Conservation (phyloP, 192 early-diverging fungal species). For the Entophlyctis helioformis region DNA sequence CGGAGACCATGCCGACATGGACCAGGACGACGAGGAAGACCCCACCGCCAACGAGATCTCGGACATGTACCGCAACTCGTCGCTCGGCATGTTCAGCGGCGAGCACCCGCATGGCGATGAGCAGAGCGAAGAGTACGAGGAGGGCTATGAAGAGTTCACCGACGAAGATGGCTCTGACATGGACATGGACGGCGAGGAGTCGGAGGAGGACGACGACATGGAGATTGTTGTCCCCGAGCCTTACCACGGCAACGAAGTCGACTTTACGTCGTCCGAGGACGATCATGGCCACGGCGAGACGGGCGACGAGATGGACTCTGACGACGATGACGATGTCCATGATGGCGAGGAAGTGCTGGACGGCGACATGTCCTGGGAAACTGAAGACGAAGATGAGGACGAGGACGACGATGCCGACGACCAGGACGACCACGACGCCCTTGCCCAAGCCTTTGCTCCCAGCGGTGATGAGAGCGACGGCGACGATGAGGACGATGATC, state of each 20-base stretch:
- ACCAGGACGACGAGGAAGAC: constrained; percentile 41
- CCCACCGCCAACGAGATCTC: constrained; percentile 55
- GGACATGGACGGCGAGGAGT: not conserved
- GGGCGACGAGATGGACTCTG: constrained; percentile 25
- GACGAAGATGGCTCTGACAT: constrained; percentile 39
- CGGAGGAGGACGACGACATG: constrained; percentile 45
- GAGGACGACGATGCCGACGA: constrained; percentile 25
- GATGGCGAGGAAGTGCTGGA: constrained; percentile 48
- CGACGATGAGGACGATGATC: constrained; percentile 43
- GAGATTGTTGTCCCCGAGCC: constrained; percentile 41
- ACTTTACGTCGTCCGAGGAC: constrained; percentile 26
- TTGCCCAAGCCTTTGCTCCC: constrained; percentile 11
- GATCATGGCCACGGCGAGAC: constrained; percentile 30
- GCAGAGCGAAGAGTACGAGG: constrained; percentile 49
- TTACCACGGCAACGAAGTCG: constrained; percentile 28
- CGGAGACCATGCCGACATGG: constrained; percentile 8
- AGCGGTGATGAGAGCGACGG: constrained; percentile 2
- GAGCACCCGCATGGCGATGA: constrained; percentile 55
- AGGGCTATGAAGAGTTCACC: constrained; percentile 51
- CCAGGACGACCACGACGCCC: constrained; percentile 20
- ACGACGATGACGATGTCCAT: constrained; percentile 29
- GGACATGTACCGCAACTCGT: constrained; percentile 70
- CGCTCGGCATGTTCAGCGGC: constrained; percentile 71
- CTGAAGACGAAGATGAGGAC: constrained; percentile 29
- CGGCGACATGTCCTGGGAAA: constrained; percentile 30